These are phyloP conservation scores for Carex sylvatica DNA, from an alignment of 202 grass and related monocot species.

Conservation along the genomic window DNA sequence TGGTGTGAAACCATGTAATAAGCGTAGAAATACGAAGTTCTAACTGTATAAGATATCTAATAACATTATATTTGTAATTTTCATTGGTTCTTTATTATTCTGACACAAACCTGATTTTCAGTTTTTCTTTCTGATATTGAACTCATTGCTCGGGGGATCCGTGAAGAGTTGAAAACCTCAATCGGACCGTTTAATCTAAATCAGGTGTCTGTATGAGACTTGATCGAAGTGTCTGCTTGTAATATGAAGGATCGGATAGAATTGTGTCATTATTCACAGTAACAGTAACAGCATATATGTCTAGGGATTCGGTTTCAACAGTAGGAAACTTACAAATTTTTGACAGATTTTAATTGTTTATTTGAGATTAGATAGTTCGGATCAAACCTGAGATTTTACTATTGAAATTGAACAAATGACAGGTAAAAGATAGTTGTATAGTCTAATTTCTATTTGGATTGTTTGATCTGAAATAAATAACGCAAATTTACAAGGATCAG, in stretches of 20 bases:
- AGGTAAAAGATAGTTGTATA: neutral
- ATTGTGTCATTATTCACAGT: no score
- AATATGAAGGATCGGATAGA: no score
- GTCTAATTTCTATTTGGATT: neutral
- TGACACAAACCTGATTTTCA: neutral
- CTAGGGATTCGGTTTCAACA: no score
- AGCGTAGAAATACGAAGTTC: neutral
- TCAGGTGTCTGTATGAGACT: neutral
- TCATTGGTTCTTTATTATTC: neutral
- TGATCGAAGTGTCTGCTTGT: neutral
- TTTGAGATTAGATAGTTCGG: neutral
- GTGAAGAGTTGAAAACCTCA: no score
- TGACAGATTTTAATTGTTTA: neutral
- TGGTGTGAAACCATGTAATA: neutral
- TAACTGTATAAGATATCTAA: neutral
- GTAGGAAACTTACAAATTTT: no score
- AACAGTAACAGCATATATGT: no score
- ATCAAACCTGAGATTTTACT: neutral
- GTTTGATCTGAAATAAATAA: neutral
- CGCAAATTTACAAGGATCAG: neutral
- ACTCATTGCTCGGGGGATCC: no score
- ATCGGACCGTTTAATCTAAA: neutral
- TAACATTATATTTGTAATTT: neutral
- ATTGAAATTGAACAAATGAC: neutral
- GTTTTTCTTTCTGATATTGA: neutral